Conservation (phyloP, 306 rosid genomes). For the Begonia peltatifolia region DNA sequence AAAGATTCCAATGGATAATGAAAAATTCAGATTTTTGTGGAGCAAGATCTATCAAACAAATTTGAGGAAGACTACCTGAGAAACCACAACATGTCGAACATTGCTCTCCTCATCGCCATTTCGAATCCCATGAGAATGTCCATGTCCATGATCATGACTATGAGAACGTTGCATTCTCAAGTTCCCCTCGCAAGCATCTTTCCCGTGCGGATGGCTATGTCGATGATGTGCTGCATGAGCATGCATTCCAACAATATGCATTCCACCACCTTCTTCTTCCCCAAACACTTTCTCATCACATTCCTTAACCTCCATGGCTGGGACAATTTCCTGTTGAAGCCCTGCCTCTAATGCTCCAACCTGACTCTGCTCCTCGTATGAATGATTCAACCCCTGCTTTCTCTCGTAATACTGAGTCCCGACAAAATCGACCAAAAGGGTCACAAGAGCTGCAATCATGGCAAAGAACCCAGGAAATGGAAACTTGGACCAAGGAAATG, state of each 20-base stretch:
- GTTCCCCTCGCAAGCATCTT: conserved; percentile 46
- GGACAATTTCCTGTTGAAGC: conserved; percentile 14
- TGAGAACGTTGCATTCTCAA: conserved; percentile 10
- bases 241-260: conserved; percentile 96
- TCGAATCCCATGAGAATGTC: conserved; percentile 29
- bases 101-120: conserved; percentile 30
- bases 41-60: neutral
- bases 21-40: no score
- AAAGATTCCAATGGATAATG: no score
- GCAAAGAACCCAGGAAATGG: conserved; percentile 82
- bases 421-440: conserved; percentile 71
- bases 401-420: conserved; percentile 88
- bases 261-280: conserved; percentile 79
- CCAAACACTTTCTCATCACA: conserved; percentile 55
- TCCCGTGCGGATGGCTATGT: conserved; percentile 56
- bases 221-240: conserved; percentile 89
- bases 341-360: conserved; percentile 34
- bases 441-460: conserved; percentile 69
- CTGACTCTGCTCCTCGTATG: conserved; percentile 17
- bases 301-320: conserved; percentile 16
- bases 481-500: conserved; percentile 68
- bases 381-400: conserved; percentile 37
- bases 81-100: conserved; percentile 73
- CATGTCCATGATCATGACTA: conserved; percentile 12
- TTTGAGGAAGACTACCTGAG: conserved; percentile 41